A percentile compares a stretch with the other conserved stretches of the same genome.
Conservation (phyloP, 1,139 yeast genomes). For the Debaryomycetaceae sp. region DNA sequence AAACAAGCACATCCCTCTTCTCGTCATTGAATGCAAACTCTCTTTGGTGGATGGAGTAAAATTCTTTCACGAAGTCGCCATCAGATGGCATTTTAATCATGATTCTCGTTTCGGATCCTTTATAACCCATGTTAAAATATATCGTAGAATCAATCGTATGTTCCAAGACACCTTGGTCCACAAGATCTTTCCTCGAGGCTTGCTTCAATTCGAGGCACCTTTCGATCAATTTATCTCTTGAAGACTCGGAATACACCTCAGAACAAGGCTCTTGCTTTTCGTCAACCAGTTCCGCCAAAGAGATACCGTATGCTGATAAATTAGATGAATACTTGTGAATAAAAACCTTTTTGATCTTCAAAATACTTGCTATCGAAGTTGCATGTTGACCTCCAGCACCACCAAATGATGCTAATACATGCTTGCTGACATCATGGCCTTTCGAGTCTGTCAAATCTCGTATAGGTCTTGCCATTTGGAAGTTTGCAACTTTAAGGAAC, state of each 20-base stretch:
- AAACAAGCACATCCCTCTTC: slow-evolving; percentile 36
- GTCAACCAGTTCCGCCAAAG: slow-evolving; percentile 16
- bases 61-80: slow-evolving; percentile 28
- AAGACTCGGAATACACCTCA: slow-evolving; percentile 6
- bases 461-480: slow-evolving; percentile 20
- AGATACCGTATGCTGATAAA: slow-evolving; percentile 20
- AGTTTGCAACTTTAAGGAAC: slow-evolving; percentile 19
- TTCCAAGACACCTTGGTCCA: slow-evolving; percentile 17
- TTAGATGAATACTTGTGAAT: slow-evolving; percentile 19
- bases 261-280: slow-evolving; percentile 19
- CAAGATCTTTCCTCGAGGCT: slow-evolving; percentile 2
- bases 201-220: slow-evolving; percentile 8
- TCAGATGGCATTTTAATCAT: slow-evolving; percentile 19
- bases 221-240: slow-evolving; percentile 10
- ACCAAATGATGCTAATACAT: slow-evolving; percentile 18
- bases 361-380: slow-evolving; percentile 15
- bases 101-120: slow-evolving; percentile 18
- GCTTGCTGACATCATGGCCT: slow-evolving; percentile 19
- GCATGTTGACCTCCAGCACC: slow-evolving; percentile 25
- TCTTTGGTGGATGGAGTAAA: slow-evolving; percentile 50
- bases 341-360: slow-evolving; percentile 16
- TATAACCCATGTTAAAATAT: slow-evolving; percentile 20
- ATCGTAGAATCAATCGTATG: slow-evolving; percentile 8
- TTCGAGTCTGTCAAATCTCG: slow-evolving; percentile 19
- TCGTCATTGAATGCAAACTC: slow-evolving; percentile 68